These are phyloP conservation scores for Paraleonurus japonicus DNA, from an alignment of 257 asterid species.

Conservation along the genomic window DNA sequence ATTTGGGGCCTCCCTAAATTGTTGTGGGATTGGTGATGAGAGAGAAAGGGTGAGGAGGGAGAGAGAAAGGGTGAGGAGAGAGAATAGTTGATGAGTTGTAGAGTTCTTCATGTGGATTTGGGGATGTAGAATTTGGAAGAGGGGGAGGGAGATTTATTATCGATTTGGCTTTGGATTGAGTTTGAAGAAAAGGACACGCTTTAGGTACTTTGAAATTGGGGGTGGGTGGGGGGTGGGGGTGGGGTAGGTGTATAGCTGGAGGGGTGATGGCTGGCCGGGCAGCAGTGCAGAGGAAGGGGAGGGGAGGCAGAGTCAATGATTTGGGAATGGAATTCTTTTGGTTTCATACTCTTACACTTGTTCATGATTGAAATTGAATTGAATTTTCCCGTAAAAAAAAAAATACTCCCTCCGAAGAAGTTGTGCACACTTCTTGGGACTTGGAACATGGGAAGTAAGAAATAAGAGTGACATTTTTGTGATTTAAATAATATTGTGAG, in stretches of 20 bases:
- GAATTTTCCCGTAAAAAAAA: too few species aligned
- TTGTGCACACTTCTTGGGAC: too few species aligned
- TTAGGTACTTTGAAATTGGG: slow-evolving; percentile 20
- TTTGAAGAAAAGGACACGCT: slow-evolving; percentile 37
- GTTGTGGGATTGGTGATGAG: slow-evolving; percentile 31
- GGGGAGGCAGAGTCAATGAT: slow-evolving; percentile 29
- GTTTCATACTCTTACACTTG: slow-evolving; percentile 22
- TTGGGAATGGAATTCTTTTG: slow-evolving; percentile 24
- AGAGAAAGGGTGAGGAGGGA: slow-evolving; percentile 19
- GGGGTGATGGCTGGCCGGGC: slow-evolving; percentile 13
- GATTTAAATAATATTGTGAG: too few species aligned
- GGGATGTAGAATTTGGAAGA: neutral
- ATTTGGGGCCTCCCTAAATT: slow-evolving; percentile 81
- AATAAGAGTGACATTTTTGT: too few species aligned
- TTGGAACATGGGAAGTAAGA: too few species aligned
- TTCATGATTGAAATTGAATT: neutral
- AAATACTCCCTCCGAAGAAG: too few species aligned
- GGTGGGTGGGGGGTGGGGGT: too few species aligned
- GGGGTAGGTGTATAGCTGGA: slow-evolving; percentile 27
- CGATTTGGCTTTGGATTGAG: slow-evolving; percentile 25
- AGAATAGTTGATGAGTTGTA: neutral
- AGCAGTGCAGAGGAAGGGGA: neutral
- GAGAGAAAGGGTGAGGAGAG: slow-evolving; percentile 30
- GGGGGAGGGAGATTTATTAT: slow-evolving; percentile 8
- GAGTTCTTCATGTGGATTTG: slow-evolving; percentile 27